Base-by-base conservation (phyloP, 202 grass and related monocot species). In the Musa balbisiana region DNA sequence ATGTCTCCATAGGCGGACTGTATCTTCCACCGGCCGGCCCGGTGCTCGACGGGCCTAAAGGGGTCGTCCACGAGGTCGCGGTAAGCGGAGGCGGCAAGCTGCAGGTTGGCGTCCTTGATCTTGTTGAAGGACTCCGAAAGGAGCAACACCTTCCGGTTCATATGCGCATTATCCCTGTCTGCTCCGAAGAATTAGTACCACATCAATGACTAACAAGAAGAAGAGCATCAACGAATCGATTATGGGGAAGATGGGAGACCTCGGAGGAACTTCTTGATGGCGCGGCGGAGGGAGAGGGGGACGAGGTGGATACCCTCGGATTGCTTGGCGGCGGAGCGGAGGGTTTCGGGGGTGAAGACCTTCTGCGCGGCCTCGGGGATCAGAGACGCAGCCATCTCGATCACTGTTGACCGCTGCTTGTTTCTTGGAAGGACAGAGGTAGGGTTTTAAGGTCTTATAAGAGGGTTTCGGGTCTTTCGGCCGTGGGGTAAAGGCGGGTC, bases 211-310 rank as follows among this genome's bases (percentile, higher is more conserved):
- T 43, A 43, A 58, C 55, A 96, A 84, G 24, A 75, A 76, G 24
- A 89, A 74, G 83, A 11, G 49, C 20, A 6, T 25, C 3, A 77
- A 16, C 5, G 19, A 65, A 26, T 2, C 19, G 14, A 9, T 55
- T 15, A 24, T 10, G 9, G 53, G 55, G 11, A 12, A 14, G 5
- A 52, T 79, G 6, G 6, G 50, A 73, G 73, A 97, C 94, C 94
- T 55, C 87, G 88, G 23, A 98, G 83, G 83, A 87, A 94, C 77
- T 90, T 86, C 81, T 94, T 98, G 79, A 98, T 94, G 81, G 94
- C 84, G 71, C 87, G 87, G 53, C 92, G 89, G 80, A 96, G 92
- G 55, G 85, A 78, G 72, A 92, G 81, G 52, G 92, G 87, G 17
- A 96, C 83, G 62, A 82, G 83, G 67, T 87, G 87, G 80, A 96